Conservation (phyloP, 306 rosid genomes). For the Inga laurina region DNA sequence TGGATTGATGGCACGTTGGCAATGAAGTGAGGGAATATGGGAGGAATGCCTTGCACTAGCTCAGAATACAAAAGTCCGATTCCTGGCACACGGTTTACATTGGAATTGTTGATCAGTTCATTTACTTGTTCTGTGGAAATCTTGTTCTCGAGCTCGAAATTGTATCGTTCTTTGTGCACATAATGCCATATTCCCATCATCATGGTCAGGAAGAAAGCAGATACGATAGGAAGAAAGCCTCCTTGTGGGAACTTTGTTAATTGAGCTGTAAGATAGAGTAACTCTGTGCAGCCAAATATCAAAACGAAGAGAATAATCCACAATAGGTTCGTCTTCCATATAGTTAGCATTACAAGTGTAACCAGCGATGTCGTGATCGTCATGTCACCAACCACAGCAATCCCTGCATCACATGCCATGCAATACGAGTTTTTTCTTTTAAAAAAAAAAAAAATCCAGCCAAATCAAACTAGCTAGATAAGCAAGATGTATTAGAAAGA, state of each 20-base stretch:
- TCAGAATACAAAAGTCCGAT: slow-evolving; percentile 71
- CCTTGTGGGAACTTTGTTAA: slow-evolving; percentile 71
- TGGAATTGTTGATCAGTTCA: slow-evolving; percentile 36
- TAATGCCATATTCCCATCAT: slow-evolving; percentile 81
- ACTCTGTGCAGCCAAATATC: slow-evolving; percentile 48
- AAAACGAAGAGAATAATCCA: slow-evolving; percentile 48
- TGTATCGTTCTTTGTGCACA: slow-evolving; percentile 68
- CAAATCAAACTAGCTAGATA: neutral
- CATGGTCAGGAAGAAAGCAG: slow-evolving; percentile 44
- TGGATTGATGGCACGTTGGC: slow-evolving; percentile 66
- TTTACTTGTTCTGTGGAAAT: slow-evolving; percentile 58
- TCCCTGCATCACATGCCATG: slow-evolving; percentile 43
- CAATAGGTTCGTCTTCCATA: slow-evolving; percentile 78
- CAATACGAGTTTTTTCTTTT: too few relatives aligned
- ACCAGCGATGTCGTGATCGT: slow-evolving; percentile 58
- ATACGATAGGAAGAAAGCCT: slow-evolving; percentile 67
- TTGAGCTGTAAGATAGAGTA: slow-evolving; percentile 51
- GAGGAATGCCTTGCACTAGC: slow-evolving; percentile 87
- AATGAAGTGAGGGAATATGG: slow-evolving; percentile 69
- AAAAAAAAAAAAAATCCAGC: neutral
- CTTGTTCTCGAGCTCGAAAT: slow-evolving; percentile 65
- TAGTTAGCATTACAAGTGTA: slow-evolving; percentile 64
- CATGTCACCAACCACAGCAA: slow-evolving; percentile 81
- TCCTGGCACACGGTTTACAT: slow-evolving; percentile 67
- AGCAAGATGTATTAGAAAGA: neutral